A percentile compares a stretch with the other conserved stretches of the same genome.
Evolutionary conservation across 805 yeast genomes (phyloP).

Genomic region (Teunomyces funiuensis): DNA sequence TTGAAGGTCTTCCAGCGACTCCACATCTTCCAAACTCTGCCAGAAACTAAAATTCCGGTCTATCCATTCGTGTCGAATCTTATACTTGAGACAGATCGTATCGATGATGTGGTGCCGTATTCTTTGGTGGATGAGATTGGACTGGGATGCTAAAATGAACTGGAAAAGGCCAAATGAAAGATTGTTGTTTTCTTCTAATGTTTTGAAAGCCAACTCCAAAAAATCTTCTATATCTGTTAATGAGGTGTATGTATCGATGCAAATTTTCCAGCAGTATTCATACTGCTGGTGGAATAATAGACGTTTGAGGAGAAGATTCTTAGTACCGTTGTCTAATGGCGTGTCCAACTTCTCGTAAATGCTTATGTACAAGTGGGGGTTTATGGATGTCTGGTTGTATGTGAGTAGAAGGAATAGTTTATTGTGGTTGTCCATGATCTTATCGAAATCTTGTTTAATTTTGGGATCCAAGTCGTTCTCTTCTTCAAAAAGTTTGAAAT

Average conservation of each 20-base stretch:
- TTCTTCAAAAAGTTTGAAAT: constrained; percentile 1
- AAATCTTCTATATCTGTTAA: constrained; percentile 39
- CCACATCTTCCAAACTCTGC: constrained; percentile 7
- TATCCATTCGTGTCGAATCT: constrained; percentile 7
- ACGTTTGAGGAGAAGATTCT: constrained; percentile 24
- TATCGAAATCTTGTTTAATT: constrained; percentile 18
- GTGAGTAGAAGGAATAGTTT: constrained; percentile 29
- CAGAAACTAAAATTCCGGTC: constrained; percentile 4
- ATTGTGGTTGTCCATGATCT: constrained; percentile 28
- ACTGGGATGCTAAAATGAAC: constrained; percentile 22
- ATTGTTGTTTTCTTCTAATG: constrained; percentile 18
- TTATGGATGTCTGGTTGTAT: constrained; percentile 32
- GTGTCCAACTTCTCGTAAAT: constrained; percentile 16
- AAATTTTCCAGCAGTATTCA: constrained; percentile 30
- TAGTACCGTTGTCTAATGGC: constrained; percentile 18
- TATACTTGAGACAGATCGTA: constrained; percentile 11
- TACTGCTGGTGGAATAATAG: constrained; percentile 33
- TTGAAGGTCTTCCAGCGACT: constrained; percentile 5
- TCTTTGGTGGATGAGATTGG: constrained; percentile 4
- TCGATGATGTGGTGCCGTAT: constrained; percentile 15
- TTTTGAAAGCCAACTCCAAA: constrained; percentile 25
- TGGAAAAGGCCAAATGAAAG: constrained; percentile 26
- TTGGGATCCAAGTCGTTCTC: constrained; percentile 11
- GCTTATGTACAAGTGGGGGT: constrained; percentile 26
- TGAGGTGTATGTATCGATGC: constrained; percentile 25